These are phyloP conservation scores for Colletotrichum sojae DNA, from an alignment of 2,329 filamentous ascomycete species.

Conservation along the genomic window DNA sequence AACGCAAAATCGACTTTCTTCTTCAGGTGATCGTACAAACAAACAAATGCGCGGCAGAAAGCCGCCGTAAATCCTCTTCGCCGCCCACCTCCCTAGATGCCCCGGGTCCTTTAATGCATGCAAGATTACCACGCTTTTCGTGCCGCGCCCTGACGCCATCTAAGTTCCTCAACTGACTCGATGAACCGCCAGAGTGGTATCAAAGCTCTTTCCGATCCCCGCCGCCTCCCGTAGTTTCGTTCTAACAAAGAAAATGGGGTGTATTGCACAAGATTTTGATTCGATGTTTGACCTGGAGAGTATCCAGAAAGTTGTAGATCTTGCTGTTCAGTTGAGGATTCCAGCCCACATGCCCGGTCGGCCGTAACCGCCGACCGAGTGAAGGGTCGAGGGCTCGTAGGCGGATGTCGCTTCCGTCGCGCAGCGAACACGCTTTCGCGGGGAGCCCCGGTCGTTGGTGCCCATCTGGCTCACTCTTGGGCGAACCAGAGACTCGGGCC, in stretches of 20 bases:
- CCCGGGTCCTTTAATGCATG: slow-evolving; percentile 57
- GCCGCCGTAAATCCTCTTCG: slow-evolving; percentile 42
- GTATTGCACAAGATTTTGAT: slow-evolving; percentile 36
- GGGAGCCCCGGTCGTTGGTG: slow-evolving; percentile 50
- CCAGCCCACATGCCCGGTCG: slow-evolving; percentile 78
- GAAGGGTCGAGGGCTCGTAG: slow-evolving; percentile 62
- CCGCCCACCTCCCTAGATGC: slow-evolving; percentile 49
- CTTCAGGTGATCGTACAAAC: slow-evolving; percentile 42
- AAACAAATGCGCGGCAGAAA: slow-evolving; percentile 28
- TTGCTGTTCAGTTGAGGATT: slow-evolving; percentile 66
- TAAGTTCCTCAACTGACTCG: slow-evolving; percentile 52
- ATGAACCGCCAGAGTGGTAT: slow-evolving; percentile 49
- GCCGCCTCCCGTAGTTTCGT: slow-evolving; percentile 42
- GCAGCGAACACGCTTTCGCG: slow-evolving; percentile 77
- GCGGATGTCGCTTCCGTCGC: slow-evolving; percentile 69
- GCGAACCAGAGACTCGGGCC: slow-evolving; percentile 56
- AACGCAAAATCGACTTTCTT: slow-evolving; percentile 37
- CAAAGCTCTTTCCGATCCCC: slow-evolving; percentile 49
- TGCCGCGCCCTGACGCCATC: slow-evolving; percentile 50
- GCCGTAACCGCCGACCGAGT: slow-evolving; percentile 64
- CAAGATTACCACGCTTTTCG: slow-evolving; percentile 58
- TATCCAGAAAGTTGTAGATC: slow-evolving; percentile 13
- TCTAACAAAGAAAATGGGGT: slow-evolving; percentile 43
- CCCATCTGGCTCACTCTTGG: slow-evolving; percentile 50
- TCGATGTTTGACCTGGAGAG: slow-evolving; percentile 25